Base-by-base conservation (phyloP, 768 basidiomycete species). In the Tulasnella sp. region DNA sequence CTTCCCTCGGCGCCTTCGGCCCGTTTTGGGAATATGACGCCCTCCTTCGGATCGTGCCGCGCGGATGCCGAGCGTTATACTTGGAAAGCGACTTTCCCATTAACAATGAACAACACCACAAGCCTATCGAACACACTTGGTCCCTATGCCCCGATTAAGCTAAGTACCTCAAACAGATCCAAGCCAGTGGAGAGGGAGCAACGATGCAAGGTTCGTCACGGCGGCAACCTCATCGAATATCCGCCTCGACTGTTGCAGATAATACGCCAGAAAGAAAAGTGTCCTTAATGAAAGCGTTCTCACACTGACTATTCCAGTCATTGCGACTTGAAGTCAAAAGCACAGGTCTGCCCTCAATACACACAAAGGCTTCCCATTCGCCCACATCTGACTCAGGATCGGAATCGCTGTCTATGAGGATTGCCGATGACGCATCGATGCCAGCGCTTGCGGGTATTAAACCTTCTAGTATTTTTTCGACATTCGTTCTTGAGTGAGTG, bases 1-100 rank as follows among this genome's bases (percentile, higher is more conserved):
- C 88, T 52, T 52, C 48, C 19, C 2, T 52, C 19, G 48, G 24
- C 1, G 5, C 21, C 21, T 52, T 3, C n/a, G 24, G 3, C 21
- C 48, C 24, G 3, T 52, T 24, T 21, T 52, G 48, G 48, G 24
- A 44, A 52, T 24, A 19, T 52, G 21, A 52, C 21, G 48, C 24
- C 48, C 48, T 52, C 48, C 48, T n/a, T 52, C 48, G 24, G 48
- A 52, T 52, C 48, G 21, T 52, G 48, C 48, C 18, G 24, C 46
- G 46, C 46, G 21, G 21, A 24, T 9, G 48, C 9, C 48, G 48
- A 52, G 42, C 42, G 42, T 14, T 8, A 44, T 9, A 44, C 9
- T 7, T 44, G 8, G 9, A 44, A 14, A 7, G 6, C 42, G 10
- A 44, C 42, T 44, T 44, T 44, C 42, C 9, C 6, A 44, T 44